Conservation (phyloP, 1,139 yeast species). For the Candida mesenterica region DNA sequence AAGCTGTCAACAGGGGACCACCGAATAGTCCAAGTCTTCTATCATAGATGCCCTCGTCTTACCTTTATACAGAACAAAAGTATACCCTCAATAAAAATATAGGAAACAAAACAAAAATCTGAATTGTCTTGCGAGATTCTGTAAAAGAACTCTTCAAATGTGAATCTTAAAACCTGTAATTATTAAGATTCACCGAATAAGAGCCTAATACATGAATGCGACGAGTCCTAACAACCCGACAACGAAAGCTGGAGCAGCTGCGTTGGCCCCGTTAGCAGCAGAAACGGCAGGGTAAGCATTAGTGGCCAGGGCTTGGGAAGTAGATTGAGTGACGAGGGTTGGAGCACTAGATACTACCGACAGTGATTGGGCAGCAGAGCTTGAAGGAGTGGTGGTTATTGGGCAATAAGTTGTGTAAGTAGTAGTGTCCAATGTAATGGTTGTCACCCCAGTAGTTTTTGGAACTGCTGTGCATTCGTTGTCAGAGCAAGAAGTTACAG, state of each 20-base stretch:
- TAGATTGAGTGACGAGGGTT: not conserved
- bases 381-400: slow-evolving; percentile 14
- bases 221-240: slow-evolving; percentile 18
- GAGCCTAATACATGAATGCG: slow-evolving; percentile 16
- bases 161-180: not conserved
- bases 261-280: slow-evolving; percentile 13
- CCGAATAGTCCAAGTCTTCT: slow-evolving; percentile 2
- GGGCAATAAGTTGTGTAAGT: slow-evolving; percentile 35
- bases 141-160: not conserved
- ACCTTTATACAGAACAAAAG: not conserved
- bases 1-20: slow-evolving; percentile 3
- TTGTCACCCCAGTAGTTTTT: slow-evolving; percentile 23
- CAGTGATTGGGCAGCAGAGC: slow-evolving; percentile 6
- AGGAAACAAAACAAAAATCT: not conserved
- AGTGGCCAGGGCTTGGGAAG: slow-evolving; percentile 12
- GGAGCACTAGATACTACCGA: not conserved
- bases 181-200: slow-evolving; percentile 2
- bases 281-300: slow-evolving; percentile 10
- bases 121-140: not conserved
- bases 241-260: slow-evolving; percentile 16
- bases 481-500: slow-evolving; percentile 13
- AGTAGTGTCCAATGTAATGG: slow-evolving; percentile 28
- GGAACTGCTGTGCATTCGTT: slow-evolving; percentile 10
- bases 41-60: not conserved
- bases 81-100: not conserved